Evolutionary conservation across 345 rosid species (phyloP).

Genomic region (Clarkia xantiana): DNA sequence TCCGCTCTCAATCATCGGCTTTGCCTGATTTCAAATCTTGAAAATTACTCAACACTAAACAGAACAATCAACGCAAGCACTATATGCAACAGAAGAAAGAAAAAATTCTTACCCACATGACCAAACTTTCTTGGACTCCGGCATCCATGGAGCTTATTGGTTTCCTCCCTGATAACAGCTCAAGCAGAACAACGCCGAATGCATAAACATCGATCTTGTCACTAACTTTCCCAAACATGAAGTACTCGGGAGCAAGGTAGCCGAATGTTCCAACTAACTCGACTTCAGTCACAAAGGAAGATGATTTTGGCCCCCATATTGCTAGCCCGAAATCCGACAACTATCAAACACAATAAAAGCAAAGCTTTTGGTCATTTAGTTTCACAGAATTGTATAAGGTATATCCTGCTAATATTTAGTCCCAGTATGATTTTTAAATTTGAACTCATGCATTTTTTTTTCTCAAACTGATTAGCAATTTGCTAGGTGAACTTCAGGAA

Average conservation of each 20-base stretch:
- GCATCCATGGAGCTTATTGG: conserved; percentile 43
- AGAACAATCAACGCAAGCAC: background rate
- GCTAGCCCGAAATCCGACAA: conserved; percentile 89
- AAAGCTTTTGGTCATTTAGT: background rate
- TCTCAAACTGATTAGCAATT: too few relatives aligned
- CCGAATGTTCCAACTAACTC: conserved; percentile 93
- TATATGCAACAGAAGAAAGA: conserved; percentile 2
- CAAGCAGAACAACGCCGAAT: conserved; percentile 82
- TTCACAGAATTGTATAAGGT: too few relatives aligned
- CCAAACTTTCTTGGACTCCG: conserved; percentile 69
- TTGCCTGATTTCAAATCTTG: conserved; percentile 46
- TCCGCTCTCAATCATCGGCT: conserved; percentile 45
- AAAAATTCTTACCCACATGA: conserved; percentile 68
- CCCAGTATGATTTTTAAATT: too few relatives aligned
- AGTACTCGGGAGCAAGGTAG: conserved; percentile 94
- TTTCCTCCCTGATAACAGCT: conserved; percentile 69
- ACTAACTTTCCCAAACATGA: conserved; percentile 90
- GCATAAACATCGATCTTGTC: conserved; percentile 88
- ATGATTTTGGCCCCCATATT: conserved; percentile 60
- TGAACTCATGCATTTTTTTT: too few relatives aligned
- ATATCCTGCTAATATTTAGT: too few relatives aligned
- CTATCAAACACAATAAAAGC: conserved; percentile 21
- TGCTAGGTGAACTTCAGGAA: too few relatives aligned
- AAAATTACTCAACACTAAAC: background rate
- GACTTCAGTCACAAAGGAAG: conserved; percentile 37